Evolutionary conservation across 257 asterid genomes (phyloP).

Genomic region (Marsdenia floribunda): DNA sequence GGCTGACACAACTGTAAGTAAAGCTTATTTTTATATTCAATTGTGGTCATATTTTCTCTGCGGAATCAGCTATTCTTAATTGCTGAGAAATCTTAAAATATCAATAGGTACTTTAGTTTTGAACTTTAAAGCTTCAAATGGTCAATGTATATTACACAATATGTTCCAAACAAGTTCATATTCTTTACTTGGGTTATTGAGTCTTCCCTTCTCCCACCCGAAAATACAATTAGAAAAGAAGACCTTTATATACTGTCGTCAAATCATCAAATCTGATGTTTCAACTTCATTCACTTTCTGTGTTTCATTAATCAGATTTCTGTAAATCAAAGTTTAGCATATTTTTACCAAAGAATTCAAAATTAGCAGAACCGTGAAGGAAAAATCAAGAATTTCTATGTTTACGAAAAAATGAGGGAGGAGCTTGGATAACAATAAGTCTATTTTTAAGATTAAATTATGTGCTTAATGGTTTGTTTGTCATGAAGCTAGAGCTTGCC

Average conservation of each 20-base stretch:
- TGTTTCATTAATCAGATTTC: not conserved
- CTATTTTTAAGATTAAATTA: not conserved
- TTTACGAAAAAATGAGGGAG: not conserved
- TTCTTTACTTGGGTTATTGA: not conserved
- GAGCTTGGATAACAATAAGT: not conserved
- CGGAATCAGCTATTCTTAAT: not conserved
- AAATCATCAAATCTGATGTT: not conserved
- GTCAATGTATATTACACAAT: not conserved
- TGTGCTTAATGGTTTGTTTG: not conserved
- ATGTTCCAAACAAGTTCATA: not conserved
- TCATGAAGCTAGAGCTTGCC: not conserved
- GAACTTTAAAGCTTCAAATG: not conserved
- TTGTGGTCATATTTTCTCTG: not conserved
- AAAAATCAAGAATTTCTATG: not conserved
- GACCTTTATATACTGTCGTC: not conserved
- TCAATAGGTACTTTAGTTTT: not conserved
- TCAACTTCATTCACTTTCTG: not conserved
- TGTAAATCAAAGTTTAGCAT: not conserved
- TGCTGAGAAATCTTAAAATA: not conserved
- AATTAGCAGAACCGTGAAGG: not conserved
- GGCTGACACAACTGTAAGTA: conserved; percentile 50
- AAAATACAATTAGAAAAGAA: not conserved
- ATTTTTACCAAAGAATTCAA: not conserved
- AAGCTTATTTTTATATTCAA: not conserved
- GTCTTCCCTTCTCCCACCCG: not conserved